These are phyloP conservation scores for Shiraia bambusicola DNA, from an alignment of 2,329 filamentous ascomycete genomes.

Conservation along the genomic window DNA sequence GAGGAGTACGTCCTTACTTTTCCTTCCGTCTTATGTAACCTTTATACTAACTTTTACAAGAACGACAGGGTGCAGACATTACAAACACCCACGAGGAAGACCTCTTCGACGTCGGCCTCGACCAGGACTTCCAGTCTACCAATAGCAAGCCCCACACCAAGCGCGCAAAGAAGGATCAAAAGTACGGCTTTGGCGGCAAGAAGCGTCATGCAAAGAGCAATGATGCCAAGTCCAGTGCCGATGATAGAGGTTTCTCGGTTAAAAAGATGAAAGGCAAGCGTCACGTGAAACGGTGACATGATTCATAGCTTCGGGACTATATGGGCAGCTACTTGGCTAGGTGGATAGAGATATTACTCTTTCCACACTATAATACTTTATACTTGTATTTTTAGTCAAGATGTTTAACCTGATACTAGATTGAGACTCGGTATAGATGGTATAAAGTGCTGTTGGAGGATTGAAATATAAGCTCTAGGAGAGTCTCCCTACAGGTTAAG, in stretches of 20 bases:
- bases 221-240: slow-evolving; percentile 78
- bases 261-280: slow-evolving; percentile 76
- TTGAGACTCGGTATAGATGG: too few species aligned
- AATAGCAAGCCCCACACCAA: slow-evolving; percentile 61
- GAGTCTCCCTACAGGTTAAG: too few species aligned
- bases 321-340: too few species aligned
- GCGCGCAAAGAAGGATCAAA: slow-evolving; percentile 89
- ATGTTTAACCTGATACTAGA: too few species aligned
- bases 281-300: slow-evolving; percentile 15
- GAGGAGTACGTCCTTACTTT: slow-evolving; percentile 73
- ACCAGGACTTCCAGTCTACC: slow-evolving; percentile 52
- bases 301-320: too few species aligned
- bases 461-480: too few species aligned
- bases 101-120: slow-evolving; percentile 82
- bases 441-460: too few species aligned
- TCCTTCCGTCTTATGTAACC: background rate
- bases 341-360: too few species aligned
- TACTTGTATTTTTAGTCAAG: too few species aligned
- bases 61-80: slow-evolving; percentile 73
- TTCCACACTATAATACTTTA: too few species aligned
- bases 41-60: slow-evolving; percentile 52
- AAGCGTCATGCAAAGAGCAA: slow-evolving; percentile 90
- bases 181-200: slow-evolving; percentile 95
- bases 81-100: slow-evolving; percentile 75
- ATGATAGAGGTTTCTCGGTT: slow-evolving; percentile 76